Base-by-base conservation (phyloP, 1,284 basidiomycete species). In the Cryptococcus wingfieldii region DNA sequence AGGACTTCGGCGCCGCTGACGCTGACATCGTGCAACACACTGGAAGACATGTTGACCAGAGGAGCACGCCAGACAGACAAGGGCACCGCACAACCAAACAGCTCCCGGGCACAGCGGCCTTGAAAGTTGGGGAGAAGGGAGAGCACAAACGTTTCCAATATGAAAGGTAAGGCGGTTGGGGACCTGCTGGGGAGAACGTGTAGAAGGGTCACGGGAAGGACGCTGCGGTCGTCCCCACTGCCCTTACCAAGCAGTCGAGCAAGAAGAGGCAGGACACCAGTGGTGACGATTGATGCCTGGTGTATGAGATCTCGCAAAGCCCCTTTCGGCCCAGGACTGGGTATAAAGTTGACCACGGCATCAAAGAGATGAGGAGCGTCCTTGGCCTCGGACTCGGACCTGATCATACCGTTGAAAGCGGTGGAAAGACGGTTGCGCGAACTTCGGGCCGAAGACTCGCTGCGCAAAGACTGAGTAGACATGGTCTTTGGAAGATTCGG, bases 331-430 rank as follows among this genome's bases (percentile, higher is more conserved):
- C 31, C 31, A 10, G 31, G 6, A 34, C 31, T 34, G 0, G 70
- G 67, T 27, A 74, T 58, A 46, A 74, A 69, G 60, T 74, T 69
- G 61, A 74, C 53, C 16, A 72, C 62, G 1, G 67, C 68, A 52
- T 74, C 72, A 47, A 74, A 65, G 18, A 63, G 25, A 43, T 41
- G 47, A 13, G 9, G 27, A 8, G 14, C 45, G 16, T 7, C 14
- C 16, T 16, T 27, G 14, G 45, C 23, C 31, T 42, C 54, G n/a
- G 5, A 39, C n/a, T 43, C 16, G 50, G 46, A 34, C 52, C 55
- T 18, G 55, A 59, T 28, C 25, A 50, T 41, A 12, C 52, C 49
- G 34, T 52, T 52, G n/a, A 60, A 48, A n/a, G 55, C 58, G 9
- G 55, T 58, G n/a, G 50, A 47, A 6, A 47, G 23, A 16, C 52